Conservation (phyloP, 192 early-diverging fungal genomes). For the Umbelopsis vinacea region DNA sequence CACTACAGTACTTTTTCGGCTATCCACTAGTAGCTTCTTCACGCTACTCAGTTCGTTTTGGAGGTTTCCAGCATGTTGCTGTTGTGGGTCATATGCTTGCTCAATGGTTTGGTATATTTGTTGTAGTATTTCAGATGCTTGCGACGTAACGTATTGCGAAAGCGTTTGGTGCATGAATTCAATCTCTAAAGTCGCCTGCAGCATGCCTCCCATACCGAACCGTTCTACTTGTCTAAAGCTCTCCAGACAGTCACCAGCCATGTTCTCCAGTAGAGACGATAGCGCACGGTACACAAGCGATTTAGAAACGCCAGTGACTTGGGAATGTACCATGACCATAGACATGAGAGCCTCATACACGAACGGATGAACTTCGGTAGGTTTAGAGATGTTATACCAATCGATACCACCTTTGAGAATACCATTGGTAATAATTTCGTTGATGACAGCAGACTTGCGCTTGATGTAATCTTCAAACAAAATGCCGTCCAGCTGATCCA, state of each 20-base stretch:
- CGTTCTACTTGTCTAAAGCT: slow-evolving; percentile 78
- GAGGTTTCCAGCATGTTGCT: slow-evolving; percentile 49
- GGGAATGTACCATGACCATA: slow-evolving; percentile 88
- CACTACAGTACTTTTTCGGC: slow-evolving; percentile 53
- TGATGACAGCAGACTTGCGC: slow-evolving; percentile 69
- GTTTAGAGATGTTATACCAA: slow-evolving; percentile 76
- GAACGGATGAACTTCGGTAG: slow-evolving; percentile 87
- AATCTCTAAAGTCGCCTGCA: slow-evolving; percentile 93
- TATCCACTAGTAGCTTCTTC: slow-evolving; percentile 55
- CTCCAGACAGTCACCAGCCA: slow-evolving; percentile 82
- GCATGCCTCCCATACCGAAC: slow-evolving; percentile 90
- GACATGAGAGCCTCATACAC: slow-evolving; percentile 84
- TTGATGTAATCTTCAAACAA: slow-evolving; percentile 89
- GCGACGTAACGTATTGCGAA: slow-evolving; percentile 71
- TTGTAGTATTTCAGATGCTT: slow-evolving; percentile 68
- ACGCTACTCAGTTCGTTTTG: slow-evolving; percentile 57
- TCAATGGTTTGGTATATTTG: slow-evolving; percentile 80
- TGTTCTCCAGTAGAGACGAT: slow-evolving; percentile 67
- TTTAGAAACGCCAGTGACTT: slow-evolving; percentile 84
- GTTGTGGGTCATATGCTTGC: slow-evolving; percentile 57
- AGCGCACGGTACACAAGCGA: slow-evolving; percentile 79
- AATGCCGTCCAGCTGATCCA: slow-evolving; percentile 79
- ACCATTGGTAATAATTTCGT: slow-evolving; percentile 74
- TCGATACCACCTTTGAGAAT: slow-evolving; percentile 88
- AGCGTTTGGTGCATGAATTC: slow-evolving; percentile 89